Evolutionary conservation across 2,329 filamentous ascomycete species (phyloP).

Genomic region (Fusarium setosum): DNA sequence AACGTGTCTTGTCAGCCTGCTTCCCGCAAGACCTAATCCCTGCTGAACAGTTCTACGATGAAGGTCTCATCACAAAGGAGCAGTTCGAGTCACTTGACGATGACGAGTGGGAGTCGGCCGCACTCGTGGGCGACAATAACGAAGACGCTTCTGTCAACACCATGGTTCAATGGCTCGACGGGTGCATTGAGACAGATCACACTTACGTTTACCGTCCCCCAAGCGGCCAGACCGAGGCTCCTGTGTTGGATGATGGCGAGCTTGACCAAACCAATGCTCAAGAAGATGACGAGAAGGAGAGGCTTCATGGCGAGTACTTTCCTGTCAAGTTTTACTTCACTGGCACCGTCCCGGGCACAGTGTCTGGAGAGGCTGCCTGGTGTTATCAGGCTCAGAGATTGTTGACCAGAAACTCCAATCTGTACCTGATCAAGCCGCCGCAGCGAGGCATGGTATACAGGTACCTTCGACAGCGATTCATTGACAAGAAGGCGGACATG

Average conservation of each 20-base stretch:
- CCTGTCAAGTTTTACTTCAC: conserved; percentile 34
- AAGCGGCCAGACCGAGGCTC: conserved; percentile 16
- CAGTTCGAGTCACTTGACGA: conserved; percentile 68
- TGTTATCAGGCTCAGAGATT: conserved; percentile 18
- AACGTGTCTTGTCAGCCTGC: conserved; percentile 34
- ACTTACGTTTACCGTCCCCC: conserved; percentile 39
- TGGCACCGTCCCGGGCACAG: conserved; percentile 14
- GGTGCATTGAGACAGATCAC: conserved; percentile 26
- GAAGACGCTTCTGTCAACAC: conserved; percentile 1
- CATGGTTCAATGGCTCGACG: conserved; percentile 33
- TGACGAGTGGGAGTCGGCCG: conserved; percentile 36
- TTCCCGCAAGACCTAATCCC: conserved; percentile 60
- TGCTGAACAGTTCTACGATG: conserved; percentile 62
- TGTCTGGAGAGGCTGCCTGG: conserved; percentile 21
- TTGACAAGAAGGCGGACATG: conserved; percentile 56
- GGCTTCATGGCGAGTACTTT: conserved; percentile 66
- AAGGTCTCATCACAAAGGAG: conserved; percentile 68
- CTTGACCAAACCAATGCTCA: conserved; percentile 1
- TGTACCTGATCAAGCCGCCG: conserved; percentile 68
- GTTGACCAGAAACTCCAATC: conserved; percentile 52
- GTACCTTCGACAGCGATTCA: conserved; percentile 66
- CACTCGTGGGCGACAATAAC: neutral
- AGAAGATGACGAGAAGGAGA: conserved; percentile 51
- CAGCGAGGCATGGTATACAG: conserved; percentile 75
- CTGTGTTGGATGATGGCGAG: neutral